Evolutionary conservation across 2,329 filamentous ascomycete genomes (phyloP).

Genomic region (Nannizziopsis arthrosporioides): DNA sequence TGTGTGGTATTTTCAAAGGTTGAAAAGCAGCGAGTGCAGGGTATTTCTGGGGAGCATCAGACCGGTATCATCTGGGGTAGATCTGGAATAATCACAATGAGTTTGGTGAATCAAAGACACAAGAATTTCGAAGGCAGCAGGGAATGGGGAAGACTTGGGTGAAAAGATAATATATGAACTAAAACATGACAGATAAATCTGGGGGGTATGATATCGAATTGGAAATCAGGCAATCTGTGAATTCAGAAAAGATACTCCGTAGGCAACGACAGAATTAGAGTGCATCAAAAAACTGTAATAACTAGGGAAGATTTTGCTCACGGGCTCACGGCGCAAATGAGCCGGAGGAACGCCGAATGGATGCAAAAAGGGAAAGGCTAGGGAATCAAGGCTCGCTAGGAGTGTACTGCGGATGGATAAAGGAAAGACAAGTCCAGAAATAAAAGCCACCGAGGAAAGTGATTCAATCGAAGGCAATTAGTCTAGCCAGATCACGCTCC

Average conservation of each 20-base stretch:
- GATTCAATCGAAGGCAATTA: constrained; percentile 7
- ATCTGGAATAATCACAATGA: neutral
- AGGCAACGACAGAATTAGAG: neutral
- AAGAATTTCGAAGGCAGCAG: neutral
- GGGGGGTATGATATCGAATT: constrained; percentile 7
- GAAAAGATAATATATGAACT: constrained; percentile 1
- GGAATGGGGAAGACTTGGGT: neutral
- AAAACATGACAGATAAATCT: constrained; percentile 5
- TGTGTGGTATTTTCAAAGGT: neutral
- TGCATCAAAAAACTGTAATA: neutral
- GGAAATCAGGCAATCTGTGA: neutral
- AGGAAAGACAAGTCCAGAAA: neutral
- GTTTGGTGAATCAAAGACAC: neutral
- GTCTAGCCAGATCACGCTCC: too few species aligned
- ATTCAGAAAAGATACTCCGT: neutral
- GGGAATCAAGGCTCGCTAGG: constrained; percentile 14
- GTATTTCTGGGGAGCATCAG: neutral
- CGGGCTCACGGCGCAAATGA: neutral
- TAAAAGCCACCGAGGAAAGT: constrained; percentile 2
- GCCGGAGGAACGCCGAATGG: constrained; percentile 14
- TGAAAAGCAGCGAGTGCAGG: neutral
- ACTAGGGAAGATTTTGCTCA: constrained; percentile 5
- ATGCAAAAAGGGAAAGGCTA: constrained; percentile 15
- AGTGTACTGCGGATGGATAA: constrained; percentile 8
- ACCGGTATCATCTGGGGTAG: neutral